Conservation (phyloP, 331 rosid species). For the Malus hybrid region DNA sequence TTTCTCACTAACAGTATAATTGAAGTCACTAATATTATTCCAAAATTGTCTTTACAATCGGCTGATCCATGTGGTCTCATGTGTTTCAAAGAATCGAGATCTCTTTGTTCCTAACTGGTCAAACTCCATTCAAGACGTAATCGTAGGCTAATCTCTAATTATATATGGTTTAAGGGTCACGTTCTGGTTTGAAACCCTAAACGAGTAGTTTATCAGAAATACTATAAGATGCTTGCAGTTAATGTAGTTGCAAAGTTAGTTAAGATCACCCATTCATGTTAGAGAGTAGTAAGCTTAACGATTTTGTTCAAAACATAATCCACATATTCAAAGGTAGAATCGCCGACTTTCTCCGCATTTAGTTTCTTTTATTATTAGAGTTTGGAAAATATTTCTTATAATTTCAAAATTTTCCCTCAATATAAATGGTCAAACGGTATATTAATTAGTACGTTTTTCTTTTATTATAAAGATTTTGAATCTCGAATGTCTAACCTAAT, state of each 20-base stretch:
- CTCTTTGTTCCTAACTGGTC: slow-evolving; percentile 15
- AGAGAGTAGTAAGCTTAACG: neutral
- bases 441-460: too few species aligned
- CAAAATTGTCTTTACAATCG: slow-evolving; percentile 13
- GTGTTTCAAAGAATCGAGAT: slow-evolving; percentile 46
- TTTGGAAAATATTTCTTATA: neutral
- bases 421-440: too few species aligned
- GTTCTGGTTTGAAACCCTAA: neutral
- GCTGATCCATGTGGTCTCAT: slow-evolving; percentile 76
- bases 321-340: neutral
- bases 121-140: slow-evolving; percentile 13
- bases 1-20: slow-evolving; percentile 23
- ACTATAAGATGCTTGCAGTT: slow-evolving; percentile 9
- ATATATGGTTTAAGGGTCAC: neutral
- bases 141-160: slow-evolving; percentile 8
- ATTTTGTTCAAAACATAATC: neutral
- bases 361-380: neutral
- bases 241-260: slow-evolving; percentile 30
- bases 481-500: too few species aligned
- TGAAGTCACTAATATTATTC: neutral
- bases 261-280: neutral
- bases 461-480: too few species aligned
- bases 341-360: neutral
- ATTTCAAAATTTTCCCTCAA: neutral
- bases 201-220: neutral